Conservation (phyloP, 148 eudicot species). For the Fagopyrum tataricum region DNA sequence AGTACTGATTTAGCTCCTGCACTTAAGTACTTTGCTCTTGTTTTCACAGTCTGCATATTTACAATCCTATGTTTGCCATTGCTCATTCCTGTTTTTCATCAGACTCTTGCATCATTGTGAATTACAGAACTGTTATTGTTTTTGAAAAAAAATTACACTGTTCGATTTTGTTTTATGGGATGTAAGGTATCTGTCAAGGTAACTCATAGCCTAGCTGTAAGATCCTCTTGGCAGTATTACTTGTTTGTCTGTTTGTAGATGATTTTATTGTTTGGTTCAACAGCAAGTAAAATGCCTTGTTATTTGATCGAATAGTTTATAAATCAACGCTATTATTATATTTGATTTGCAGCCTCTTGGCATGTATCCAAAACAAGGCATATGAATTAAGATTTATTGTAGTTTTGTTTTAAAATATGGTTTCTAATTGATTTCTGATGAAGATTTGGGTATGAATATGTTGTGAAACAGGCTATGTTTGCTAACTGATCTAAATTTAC, state of each 20-base stretch:
- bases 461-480: not conserved
- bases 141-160: not conserved
- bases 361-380: not conserved
- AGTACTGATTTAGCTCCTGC: conserved; percentile 1
- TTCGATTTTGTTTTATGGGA: not conserved
- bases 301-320: not conserved
- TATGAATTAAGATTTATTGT: not conserved
- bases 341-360: not conserved
- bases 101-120: conserved; percentile 3
- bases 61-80: not conserved
- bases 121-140: not conserved
- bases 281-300: not conserved
- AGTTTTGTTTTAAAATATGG: not conserved
- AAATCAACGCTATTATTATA: not conserved
- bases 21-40: not conserved
- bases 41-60: not conserved
- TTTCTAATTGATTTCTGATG: not conserved
- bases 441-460: not conserved
- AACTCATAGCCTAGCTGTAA: not conserved
- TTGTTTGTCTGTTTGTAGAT: not conserved
- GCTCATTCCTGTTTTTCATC: not conserved
- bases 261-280: not conserved
- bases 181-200: not conserved
- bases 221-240: not conserved
- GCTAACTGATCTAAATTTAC: not conserved